Percentiles rank a stretch among this genome's conserved stretches.
Conservation (phyloP, 306 rosid genomes). For the Begonia fuchsioides region DNA sequence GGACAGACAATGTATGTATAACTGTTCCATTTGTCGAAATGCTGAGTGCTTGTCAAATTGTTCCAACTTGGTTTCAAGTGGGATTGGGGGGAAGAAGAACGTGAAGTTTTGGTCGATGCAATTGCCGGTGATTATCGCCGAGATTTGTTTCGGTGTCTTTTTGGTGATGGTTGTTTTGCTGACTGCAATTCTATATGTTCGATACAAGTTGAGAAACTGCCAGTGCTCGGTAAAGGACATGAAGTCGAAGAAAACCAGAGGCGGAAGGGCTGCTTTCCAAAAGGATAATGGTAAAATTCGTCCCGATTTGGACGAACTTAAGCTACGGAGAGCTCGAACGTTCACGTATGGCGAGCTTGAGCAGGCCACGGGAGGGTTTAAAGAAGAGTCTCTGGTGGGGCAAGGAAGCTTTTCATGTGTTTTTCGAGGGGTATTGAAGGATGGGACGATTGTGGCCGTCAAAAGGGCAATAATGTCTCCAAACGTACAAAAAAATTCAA, state of each 20-base stretch:
- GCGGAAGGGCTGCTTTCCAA: slow-evolving; percentile 23
- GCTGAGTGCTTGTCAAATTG: slow-evolving; percentile 48
- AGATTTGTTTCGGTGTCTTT: slow-evolving; percentile 56
- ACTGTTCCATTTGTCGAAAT: slow-evolving; percentile 51
- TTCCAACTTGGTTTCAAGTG: slow-evolving; percentile 2
- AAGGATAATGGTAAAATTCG: slow-evolving; percentile 40
- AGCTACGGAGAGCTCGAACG: slow-evolving; percentile 63
- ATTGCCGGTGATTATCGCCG: slow-evolving; percentile 48
- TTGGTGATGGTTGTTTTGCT: slow-evolving; percentile 44
- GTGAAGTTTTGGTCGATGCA: slow-evolving; percentile 60
- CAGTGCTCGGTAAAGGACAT: slow-evolving; percentile 28
- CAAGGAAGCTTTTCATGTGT: slow-evolving; percentile 90
- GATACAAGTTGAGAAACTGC: slow-evolving; percentile 48
- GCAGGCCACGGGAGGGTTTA: slow-evolving; percentile 56
- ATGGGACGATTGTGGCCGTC: slow-evolving; percentile 75
- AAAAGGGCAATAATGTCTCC: slow-evolving; percentile 71
- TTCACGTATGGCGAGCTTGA: slow-evolving; percentile 73
- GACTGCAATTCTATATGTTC: slow-evolving; percentile 56
- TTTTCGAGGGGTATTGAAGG: slow-evolving; percentile 63
- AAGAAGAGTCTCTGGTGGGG: slow-evolving; percentile 68
- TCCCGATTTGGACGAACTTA: slow-evolving; percentile 58
- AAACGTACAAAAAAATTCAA: slow-evolving; percentile 63
- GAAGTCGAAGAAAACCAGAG: slow-evolving; percentile 26
- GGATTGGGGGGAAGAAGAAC: slow-evolving; percentile 17
- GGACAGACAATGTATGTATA: slow-evolving; percentile 66